phyloP scores from a whole-genome alignment of 495 filamentous ascomycete species.

The Collariella sp. region DNA sequence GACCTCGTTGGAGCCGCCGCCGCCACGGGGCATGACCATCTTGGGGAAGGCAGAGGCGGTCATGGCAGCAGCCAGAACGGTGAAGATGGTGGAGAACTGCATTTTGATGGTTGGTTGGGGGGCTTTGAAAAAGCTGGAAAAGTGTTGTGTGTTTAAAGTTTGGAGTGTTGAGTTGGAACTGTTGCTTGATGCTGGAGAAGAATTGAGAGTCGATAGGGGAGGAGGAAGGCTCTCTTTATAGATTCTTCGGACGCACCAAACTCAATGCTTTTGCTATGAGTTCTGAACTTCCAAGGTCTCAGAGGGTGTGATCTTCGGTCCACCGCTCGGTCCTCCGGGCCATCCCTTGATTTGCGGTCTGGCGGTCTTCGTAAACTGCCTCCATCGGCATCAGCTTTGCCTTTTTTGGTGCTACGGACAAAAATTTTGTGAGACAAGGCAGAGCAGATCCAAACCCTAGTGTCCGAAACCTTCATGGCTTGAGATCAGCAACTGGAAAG shows the following conservation, averaged over 20 bases:
- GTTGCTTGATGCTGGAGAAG: conserved; percentile 13
- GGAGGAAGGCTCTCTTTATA: conserved; percentile 10
- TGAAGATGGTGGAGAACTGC: conserved; percentile 21
- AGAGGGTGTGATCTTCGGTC: no score
- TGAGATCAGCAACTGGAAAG: background rate
- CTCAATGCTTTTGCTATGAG: conserved; percentile 8
- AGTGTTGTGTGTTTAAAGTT: background rate
- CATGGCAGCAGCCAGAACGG: conserved; percentile 17
- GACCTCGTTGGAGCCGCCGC: background rate
- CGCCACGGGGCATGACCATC: background rate
- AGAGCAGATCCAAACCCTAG: background rate
- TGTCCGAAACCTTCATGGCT: background rate
- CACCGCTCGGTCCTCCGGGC: background rate
- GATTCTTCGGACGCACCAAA: background rate
- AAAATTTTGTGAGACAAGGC: background rate
- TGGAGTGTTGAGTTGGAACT: conserved; percentile 1
- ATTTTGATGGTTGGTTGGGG: conserved; percentile 11
- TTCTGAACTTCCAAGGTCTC: background rate
- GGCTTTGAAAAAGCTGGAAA: background rate
- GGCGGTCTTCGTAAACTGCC: background rate
- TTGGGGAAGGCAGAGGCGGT: conserved; percentile 12
- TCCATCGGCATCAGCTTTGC: conserved; percentile 3
- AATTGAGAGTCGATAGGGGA: background rate
- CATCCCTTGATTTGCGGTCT: background rate
- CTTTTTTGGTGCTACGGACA: background rate